A percentile compares a stretch with the other conserved stretches of the same genome.
Evolutionary conservation across 169 alveolate species (phyloP).

Genomic region (Plasmodium chabaudi): DNA sequence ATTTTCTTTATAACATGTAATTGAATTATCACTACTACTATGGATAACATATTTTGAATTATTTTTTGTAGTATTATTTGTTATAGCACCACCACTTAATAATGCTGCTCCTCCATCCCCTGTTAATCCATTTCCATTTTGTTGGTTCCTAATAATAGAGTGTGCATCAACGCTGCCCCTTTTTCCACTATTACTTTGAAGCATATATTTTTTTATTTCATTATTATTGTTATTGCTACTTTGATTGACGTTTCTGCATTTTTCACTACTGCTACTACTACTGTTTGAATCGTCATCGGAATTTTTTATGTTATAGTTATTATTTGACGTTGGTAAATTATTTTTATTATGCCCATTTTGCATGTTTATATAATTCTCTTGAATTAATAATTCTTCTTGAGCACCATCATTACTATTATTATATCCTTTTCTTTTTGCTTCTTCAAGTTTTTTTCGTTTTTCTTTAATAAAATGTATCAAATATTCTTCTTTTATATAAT

Average conservation of each 20-base stretch:
- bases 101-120: no score
- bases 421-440: background rate
- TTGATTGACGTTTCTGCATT: background rate
- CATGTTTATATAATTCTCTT: background rate
- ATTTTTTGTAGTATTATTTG: background rate
- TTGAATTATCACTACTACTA: conserved; percentile 7
- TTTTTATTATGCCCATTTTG: conserved; percentile 9
- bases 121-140: no score
- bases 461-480: background rate
- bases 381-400: background rate
- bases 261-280: background rate
- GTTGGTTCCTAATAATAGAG: no score
- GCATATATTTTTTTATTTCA: background rate
- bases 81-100: no score
- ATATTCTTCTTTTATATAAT: conserved; percentile 1
- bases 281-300: conserved; percentile 5
- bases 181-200: no score
- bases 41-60: background rate
- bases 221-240: background rate
- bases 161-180: no score
- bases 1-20: conserved; percentile 45
- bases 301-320: conserved; percentile 5
- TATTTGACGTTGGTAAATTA: background rate
- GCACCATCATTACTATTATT: background rate
- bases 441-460: background rate